Evolutionary conservation across 768 basidiomycete genomes (phyloP).

Genomic region (Mycena indigotica): DNA sequence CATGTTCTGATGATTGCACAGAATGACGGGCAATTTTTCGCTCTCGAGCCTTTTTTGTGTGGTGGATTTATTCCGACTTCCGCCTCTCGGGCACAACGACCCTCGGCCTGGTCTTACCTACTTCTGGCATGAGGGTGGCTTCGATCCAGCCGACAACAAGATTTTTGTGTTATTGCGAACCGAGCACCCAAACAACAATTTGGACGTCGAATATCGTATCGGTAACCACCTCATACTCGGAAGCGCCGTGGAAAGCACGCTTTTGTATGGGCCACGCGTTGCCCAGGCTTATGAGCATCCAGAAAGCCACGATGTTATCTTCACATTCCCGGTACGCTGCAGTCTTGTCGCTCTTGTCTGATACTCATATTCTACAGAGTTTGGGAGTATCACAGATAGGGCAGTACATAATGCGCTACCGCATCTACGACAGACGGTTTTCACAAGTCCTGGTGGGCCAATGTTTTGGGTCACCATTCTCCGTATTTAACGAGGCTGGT

Average conservation of each 20-base stretch:
- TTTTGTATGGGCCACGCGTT: background rate
- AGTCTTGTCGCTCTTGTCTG: background rate
- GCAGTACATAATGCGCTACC: slow-evolving; percentile 69
- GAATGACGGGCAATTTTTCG: background rate
- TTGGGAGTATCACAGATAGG: slow-evolving; percentile 69
- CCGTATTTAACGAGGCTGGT: background rate
- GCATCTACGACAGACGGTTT: slow-evolving; percentile 53
- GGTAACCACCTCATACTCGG: slow-evolving; percentile 13
- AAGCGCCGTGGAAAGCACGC: slow-evolving; percentile 1
- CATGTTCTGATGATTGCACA: background rate
- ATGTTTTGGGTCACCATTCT: background rate
- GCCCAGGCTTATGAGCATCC: background rate
- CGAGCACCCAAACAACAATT: background rate
- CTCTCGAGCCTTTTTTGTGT: background rate
- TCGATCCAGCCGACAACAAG: background rate
- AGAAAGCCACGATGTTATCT: background rate
- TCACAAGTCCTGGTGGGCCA: background rate
- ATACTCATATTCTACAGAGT: slow-evolving; percentile 48
- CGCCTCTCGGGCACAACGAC: background rate
- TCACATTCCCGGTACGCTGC: slow-evolving; percentile 9
- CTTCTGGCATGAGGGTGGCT: slow-evolving; percentile 2
- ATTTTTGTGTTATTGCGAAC: slow-evolving; percentile 2
- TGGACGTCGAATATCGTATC: background rate
- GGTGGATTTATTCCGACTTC: slow-evolving; percentile 19
- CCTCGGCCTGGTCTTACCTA: background rate